Evolutionary conservation across 192 early-diverging fungal genomes (phyloP), one percentile per base, ranked within the genome.

Genomic region (Rhizoclosmatium globosum): DNA sequence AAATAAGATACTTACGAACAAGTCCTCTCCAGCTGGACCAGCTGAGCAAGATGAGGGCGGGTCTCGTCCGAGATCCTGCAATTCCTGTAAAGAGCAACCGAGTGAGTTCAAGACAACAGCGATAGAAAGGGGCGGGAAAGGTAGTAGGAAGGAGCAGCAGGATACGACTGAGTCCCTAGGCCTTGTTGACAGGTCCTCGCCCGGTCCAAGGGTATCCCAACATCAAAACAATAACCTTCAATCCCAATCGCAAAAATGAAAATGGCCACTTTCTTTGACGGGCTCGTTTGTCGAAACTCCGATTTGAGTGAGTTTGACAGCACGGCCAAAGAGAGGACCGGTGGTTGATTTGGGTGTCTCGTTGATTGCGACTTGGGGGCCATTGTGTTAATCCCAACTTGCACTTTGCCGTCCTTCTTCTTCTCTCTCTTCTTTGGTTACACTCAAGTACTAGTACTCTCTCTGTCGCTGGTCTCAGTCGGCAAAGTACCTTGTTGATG

Each of bases 21-120:
- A 77, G 73, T 91, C 96, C 39, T 98, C 98, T 45, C 94, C 95
- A 65, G 93, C 90, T 65, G 98, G 98, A 42, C 98, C 98, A 53
- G 97, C 98, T 84, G 93, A 95, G 92, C 97, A 98, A 65, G 95
- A 95, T 13, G 96, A 94, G 79, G 98, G 98, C 68, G 98, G 98
- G 90, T 99, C 97, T 82, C 94, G 92, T 79, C 92, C 94, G 86
- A 99, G 92, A 87, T 99, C 98, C 87, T 89, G 90, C 85, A 98
- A 87, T 89, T 99, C 84, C 85, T 89, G 69, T 11, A 57, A 71
- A 57, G 9, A 57, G 15, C 41, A 47, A 41, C 7, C 17, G 13
- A 11, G 31, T 23, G 11, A 9, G 11, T 19, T 9, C 19, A 11
- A 64, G 23, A 64, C 62, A 64, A 64, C 11, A 11, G 44, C 41